These are phyloP conservation scores for Aspergillus hortae DNA, from an alignment of 2,329 filamentous ascomycete species.

Conservation along the genomic window DNA sequence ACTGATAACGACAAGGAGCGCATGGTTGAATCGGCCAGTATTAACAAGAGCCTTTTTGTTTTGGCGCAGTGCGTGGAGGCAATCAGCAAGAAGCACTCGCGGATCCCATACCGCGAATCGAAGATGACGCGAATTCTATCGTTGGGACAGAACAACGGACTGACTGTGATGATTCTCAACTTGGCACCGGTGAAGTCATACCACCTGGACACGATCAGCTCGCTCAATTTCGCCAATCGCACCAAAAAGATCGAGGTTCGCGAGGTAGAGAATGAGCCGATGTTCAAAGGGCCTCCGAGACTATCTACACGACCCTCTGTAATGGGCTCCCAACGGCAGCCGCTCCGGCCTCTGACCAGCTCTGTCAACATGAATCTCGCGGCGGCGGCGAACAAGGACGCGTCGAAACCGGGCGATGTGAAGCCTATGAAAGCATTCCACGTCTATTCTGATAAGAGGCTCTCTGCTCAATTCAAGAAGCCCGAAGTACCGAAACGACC, in stretches of 20 bases:
- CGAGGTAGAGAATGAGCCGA: constrained; percentile 92
- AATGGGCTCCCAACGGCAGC: constrained; percentile 62
- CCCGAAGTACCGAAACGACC: constrained; percentile 45
- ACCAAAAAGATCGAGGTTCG: constrained; percentile 95
- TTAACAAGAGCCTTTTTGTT: constrained; percentile 96
- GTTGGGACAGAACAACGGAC: constrained; percentile 88
- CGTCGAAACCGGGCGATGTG: constrained; percentile 52
- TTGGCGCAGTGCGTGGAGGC: constrained; percentile 93
- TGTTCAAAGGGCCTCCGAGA: constrained; percentile 72
- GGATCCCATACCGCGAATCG: constrained; percentile 89
- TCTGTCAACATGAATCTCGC: constrained; percentile 69
- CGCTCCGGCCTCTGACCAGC: constrained; percentile 71
- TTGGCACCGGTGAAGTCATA: constrained; percentile 87
- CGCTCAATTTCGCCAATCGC: constrained; percentile 88
- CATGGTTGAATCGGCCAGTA: constrained; percentile 90
- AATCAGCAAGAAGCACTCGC: constrained; percentile 69
- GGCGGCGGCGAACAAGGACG: constrained; percentile 47
- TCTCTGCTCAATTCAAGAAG: constrained; percentile 33
- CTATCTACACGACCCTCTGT: constrained; percentile 41
- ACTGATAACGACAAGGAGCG: constrained; percentile 93
- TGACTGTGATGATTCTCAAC: constrained; percentile 96
- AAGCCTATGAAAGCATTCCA: constrained; percentile 81
- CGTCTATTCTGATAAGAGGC: constrained; percentile 72
- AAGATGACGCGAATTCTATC: constrained; percentile 97
- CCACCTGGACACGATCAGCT: constrained; percentile 89